Conservation (phyloP, 306 rosid genomes). For the Dalbergia oliveri region DNA sequence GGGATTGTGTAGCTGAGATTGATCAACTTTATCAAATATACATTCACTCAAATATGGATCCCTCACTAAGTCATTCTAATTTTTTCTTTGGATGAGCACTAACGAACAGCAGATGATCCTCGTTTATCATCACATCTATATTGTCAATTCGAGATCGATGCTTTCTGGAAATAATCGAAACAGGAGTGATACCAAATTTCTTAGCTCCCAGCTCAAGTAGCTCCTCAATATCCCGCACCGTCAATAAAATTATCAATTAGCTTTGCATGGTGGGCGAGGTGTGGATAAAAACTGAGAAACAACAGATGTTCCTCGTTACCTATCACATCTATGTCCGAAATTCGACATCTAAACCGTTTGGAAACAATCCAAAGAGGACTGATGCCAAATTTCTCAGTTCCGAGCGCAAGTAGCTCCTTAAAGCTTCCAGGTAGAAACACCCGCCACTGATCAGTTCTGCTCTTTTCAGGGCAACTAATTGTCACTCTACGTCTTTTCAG, state of each 20-base stretch:
- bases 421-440: slow-evolving; percentile 72
- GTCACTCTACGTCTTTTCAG: slow-evolving; percentile 64
- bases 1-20: no score
- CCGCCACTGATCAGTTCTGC: slow-evolving; percentile 56
- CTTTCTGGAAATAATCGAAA: slow-evolving; percentile 61
- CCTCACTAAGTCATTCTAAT: no score
- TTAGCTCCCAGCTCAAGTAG: slow-evolving; percentile 73
- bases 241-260: no score
- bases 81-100: neutral
- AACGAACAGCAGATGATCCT: slow-evolving; percentile 74
- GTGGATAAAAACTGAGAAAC: slow-evolving; percentile 50
- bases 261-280: no score
- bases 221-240: slow-evolving; percentile 51
- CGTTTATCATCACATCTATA: slow-evolving; percentile 84
- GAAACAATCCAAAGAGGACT: slow-evolving; percentile 50
- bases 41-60: no score
- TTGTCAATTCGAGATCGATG: slow-evolving; percentile 77
- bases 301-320: slow-evolving; percentile 85
- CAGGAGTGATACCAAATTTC: slow-evolving; percentile 59
- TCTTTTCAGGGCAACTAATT: slow-evolving; percentile 75
- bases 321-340: slow-evolving; percentile 77
- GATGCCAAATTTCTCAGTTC: slow-evolving; percentile 71
- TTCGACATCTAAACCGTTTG: slow-evolving; percentile 68
- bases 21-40: no score
- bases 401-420: slow-evolving; percentile 72